Evolutionary conservation across 1,284 basidiomycete species (phyloP).

Genomic region (Irpex lacteus): DNA sequence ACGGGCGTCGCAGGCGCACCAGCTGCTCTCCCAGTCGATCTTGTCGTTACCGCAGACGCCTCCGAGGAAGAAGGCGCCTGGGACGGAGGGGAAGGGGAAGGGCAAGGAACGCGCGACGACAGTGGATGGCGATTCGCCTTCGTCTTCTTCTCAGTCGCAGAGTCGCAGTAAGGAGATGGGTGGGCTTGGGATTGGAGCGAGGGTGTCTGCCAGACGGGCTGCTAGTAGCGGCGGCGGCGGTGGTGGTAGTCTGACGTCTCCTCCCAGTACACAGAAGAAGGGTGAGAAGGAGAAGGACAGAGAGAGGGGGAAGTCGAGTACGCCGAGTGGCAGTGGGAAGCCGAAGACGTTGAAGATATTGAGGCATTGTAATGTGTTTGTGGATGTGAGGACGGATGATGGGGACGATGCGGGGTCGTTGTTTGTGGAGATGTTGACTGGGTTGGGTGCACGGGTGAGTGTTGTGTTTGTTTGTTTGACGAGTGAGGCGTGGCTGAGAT

Average conservation of each 20-base stretch:
- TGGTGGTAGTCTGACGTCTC: background rate
- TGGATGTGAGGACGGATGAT: conserved; percentile 85
- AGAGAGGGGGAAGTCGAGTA: background rate
- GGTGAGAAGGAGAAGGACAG: too few species aligned
- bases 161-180: background rate
- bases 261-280: background rate
- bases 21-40: conserved; percentile 55
- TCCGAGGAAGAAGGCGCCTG: conserved; percentile 32
- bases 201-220: conserved; percentile 17
- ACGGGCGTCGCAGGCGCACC: conserved; percentile 56
- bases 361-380: conserved; percentile 81
- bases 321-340: conserved; percentile 10
- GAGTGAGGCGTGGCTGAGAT: background rate
- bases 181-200: conserved; percentile 12
- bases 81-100: conserved; percentile 31
- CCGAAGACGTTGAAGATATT: conserved; percentile 41
- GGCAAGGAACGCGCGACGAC: conserved; percentile 25
- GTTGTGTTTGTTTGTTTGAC: background rate
- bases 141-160: background rate
- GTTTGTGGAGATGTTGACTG: conserved; percentile 82
- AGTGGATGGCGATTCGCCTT: conserved; percentile 22
- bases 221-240: background rate
- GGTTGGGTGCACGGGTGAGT: conserved; percentile 80
- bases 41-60: conserved; percentile 41
- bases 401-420: conserved; percentile 84